Conservation (phyloP, 768 basidiomycete species). For the Tulasnella sp. region DNA sequence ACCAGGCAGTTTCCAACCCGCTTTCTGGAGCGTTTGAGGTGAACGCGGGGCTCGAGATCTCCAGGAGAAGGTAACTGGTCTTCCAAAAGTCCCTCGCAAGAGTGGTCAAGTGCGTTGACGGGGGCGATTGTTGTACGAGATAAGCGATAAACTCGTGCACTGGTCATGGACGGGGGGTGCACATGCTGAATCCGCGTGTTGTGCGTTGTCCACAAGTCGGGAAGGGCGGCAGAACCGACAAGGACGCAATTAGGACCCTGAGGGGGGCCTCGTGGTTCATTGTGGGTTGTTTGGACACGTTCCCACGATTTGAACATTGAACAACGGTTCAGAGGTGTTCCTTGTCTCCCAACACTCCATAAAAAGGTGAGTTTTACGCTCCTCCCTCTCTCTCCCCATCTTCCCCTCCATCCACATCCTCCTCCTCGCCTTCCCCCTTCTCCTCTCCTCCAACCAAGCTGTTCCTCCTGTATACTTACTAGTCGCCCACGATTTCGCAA, state of each 20-base stretch:
- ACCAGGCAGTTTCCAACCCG: background rate
- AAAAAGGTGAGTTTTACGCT: background rate
- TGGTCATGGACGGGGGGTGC: background rate
- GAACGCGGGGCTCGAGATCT: background rate
- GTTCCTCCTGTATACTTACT: background rate
- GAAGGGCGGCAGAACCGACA: background rate
- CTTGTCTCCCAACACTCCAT: constrained; percentile 6
- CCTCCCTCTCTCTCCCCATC: constrained; percentile 2
- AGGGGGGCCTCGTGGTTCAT: constrained; percentile 1
- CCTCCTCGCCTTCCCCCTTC: background rate
- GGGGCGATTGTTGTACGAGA: background rate
- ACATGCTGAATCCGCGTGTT: background rate
- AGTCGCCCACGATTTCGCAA: constrained; percentile 14
- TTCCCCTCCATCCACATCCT: background rate
- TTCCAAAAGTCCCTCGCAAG: background rate
- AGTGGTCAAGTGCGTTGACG: background rate
- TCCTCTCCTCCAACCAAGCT: constrained; percentile 5
- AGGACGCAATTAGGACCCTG: background rate
- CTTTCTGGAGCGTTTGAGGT: background rate
- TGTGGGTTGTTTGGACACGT: constrained; percentile 1
- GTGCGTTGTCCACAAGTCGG: background rate
- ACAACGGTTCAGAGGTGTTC: background rate
- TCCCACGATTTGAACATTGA: constrained; percentile 10
- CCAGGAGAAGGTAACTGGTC: background rate
- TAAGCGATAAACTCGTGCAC: constrained; percentile 5